These are phyloP conservation scores for Umbelopsis sp. DNA, from an alignment of 192 early-diverging fungal genomes.

Conservation along the genomic window DNA sequence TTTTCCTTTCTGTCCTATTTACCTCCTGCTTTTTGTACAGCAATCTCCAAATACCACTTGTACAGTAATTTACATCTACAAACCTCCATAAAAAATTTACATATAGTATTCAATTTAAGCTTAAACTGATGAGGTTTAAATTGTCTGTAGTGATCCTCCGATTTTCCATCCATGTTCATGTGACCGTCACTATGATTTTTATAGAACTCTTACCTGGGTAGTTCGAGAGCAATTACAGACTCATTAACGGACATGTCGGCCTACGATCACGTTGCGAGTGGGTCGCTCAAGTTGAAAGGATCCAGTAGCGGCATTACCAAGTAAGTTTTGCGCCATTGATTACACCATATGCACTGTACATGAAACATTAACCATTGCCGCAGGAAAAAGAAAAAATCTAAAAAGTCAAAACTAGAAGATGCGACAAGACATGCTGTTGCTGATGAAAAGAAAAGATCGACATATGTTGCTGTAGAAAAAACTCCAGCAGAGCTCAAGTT, in stretches of 20 bases:
- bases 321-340: slow-evolving; percentile 30
- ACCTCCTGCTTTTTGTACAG: background rate
- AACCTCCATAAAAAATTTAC: background rate
- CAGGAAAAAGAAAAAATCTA: slow-evolving; percentile 58
- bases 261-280: slow-evolving; percentile 53
- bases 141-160: too few species aligned
- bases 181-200: too few species aligned
- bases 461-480: slow-evolving; percentile 47
- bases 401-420: slow-evolving; percentile 44
- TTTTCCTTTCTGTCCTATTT: background rate
- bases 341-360: slow-evolving; percentile 1
- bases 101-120: background rate
- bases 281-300: slow-evolving; percentile 69
- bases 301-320: slow-evolving; percentile 50
- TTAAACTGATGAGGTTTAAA: too few species aligned
- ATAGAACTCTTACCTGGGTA: background rate
- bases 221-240: background rate
- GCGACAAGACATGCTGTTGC: slow-evolving; percentile 38
- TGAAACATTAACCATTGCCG: background rate
- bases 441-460: slow-evolving; percentile 27
- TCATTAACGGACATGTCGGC: slow-evolving; percentile 34
- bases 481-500: slow-evolving; percentile 74
- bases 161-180: too few species aligned
- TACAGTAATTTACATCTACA: background rate
- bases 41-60: background rate